These are phyloP conservation scores for Sclerotinia glacialis DNA, from an alignment of 2,329 filamentous ascomycete genomes.

Conservation along the genomic window DNA sequence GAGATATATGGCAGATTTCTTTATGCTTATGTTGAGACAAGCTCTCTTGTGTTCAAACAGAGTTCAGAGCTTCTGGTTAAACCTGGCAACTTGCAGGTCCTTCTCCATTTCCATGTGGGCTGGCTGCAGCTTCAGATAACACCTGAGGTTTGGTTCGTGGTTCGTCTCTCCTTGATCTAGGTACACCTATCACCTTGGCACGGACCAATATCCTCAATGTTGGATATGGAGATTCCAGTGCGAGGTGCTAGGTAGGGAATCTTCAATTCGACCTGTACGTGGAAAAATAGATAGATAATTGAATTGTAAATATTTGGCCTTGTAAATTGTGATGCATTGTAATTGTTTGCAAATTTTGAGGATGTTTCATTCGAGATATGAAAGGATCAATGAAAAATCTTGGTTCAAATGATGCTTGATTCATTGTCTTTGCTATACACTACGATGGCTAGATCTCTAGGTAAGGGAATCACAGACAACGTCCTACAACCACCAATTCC, in stretches of 20 bases:
- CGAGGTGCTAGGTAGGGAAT: constrained; percentile 1
- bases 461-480: constrained; percentile 23
- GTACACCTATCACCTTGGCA: constrained; percentile 13
- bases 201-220: constrained; percentile 14
- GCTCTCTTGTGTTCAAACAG: constrained; percentile 13
- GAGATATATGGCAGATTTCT: neutral
- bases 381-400: neutral
- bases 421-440: constrained; percentile 20
- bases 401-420: constrained; percentile 1
- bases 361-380: neutral
- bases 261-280: constrained; percentile 7
- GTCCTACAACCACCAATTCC: constrained; percentile 22
- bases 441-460: constrained; percentile 21
- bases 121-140: constrained; percentile 13
- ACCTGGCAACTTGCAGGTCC: constrained; percentile 15
- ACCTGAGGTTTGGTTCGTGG: constrained; percentile 8
- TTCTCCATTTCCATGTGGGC: constrained; percentile 15
- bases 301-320: constrained; percentile 2
- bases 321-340: constrained; percentile 14
- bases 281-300: constrained; percentile 8
- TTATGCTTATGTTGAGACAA: constrained; percentile 10
- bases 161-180: neutral
- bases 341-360: neutral
- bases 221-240: constrained; percentile 18
- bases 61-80: constrained; percentile 19